Conservation (phyloP, 305 asterid genomes). For the Nicotiana rustica region DNA sequence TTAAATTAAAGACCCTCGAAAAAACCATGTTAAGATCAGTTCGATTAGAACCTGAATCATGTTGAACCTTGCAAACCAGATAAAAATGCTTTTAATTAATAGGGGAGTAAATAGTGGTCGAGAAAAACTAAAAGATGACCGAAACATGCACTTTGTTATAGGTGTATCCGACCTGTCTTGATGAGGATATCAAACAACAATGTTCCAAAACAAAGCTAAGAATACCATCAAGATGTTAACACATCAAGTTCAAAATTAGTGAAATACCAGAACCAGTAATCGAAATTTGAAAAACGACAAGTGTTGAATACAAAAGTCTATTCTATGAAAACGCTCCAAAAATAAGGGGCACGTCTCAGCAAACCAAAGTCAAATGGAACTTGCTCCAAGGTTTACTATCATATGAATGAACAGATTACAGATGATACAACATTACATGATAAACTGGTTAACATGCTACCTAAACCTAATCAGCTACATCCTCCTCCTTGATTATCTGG, state of each 20-base stretch:
- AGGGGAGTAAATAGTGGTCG: too few species aligned
- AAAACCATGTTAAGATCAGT: too few species aligned
- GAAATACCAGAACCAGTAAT: background rate
- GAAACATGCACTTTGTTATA: too few species aligned
- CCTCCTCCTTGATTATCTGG: conserved; percentile 40
- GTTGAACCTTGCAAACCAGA: too few species aligned
- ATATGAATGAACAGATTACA: too few species aligned
- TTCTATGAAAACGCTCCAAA: background rate
- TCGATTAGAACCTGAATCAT: too few species aligned
- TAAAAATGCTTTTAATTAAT: too few species aligned
- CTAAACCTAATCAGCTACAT: conserved; percentile 31
- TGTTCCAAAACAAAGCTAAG: background rate
- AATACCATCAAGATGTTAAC: background rate
- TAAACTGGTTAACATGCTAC: background rate
- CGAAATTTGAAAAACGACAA: background rate
- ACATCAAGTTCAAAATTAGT: background rate
- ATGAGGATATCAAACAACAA: background rate
- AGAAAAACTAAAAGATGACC: too few species aligned
- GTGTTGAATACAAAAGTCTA: background rate
- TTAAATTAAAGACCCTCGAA: too few species aligned
- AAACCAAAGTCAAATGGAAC: background rate
- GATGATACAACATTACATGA: background rate
- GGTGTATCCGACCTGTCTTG: too few species aligned
- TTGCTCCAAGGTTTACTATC: background rate
- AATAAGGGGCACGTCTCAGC: too few species aligned